A percentile compares a stretch with the other conserved stretches of the same genome.
These are phyloP conservation scores for Xylariaceae sp. DNA, from an alignment of 2,329 filamentous ascomycete genomes.

Conservation along the genomic window DNA sequence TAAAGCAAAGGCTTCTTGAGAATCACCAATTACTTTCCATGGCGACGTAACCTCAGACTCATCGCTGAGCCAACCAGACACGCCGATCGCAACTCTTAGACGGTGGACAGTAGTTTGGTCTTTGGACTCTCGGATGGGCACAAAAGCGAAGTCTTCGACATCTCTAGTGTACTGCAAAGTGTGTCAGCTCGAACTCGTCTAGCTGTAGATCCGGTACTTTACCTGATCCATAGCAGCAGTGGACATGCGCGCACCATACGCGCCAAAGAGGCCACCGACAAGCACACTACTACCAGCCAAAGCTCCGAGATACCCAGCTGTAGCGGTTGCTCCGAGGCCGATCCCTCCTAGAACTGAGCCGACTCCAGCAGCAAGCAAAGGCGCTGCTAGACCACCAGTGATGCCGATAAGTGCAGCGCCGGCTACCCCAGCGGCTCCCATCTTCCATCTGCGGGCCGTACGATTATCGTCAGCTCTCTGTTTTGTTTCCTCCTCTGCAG, in stretches of 20 bases:
- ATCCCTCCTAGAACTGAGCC: conserved; percentile 76
- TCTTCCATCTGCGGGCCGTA: conserved; percentile 66
- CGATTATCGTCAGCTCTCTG: conserved; percentile 63
- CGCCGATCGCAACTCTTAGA: conserved; percentile 75
- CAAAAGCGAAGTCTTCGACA: conserved; percentile 84
- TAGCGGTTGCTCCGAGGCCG: conserved; percentile 74
- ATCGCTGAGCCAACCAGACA: conserved; percentile 78
- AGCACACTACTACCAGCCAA: conserved; percentile 77
- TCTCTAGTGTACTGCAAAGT: conserved; percentile 67
- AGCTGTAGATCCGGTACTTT: too few species aligned
- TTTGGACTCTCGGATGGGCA: conserved; percentile 60
- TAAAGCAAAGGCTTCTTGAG: conserved; percentile 77
- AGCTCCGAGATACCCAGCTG: conserved; percentile 76
- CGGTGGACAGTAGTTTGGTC: conserved; percentile 54
- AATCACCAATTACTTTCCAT: conserved; percentile 70
- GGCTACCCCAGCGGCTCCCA: conserved; percentile 45
- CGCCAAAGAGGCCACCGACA: conserved; percentile 82
- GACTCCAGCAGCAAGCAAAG: conserved; percentile 76
- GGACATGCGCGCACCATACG: conserved; percentile 80
- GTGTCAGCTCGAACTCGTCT: too few species aligned
- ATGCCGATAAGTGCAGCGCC: conserved; percentile 66
- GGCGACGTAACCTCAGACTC: conserved; percentile 70
- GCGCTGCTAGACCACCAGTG: conserved; percentile 72
- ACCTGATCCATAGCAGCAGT: conserved; percentile 73
- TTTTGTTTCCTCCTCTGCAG: conserved; percentile 62